Evolutionary conservation across 352 stramenopile species (phyloP).

Genomic region (Thalassiosira mediterranea): DNA sequence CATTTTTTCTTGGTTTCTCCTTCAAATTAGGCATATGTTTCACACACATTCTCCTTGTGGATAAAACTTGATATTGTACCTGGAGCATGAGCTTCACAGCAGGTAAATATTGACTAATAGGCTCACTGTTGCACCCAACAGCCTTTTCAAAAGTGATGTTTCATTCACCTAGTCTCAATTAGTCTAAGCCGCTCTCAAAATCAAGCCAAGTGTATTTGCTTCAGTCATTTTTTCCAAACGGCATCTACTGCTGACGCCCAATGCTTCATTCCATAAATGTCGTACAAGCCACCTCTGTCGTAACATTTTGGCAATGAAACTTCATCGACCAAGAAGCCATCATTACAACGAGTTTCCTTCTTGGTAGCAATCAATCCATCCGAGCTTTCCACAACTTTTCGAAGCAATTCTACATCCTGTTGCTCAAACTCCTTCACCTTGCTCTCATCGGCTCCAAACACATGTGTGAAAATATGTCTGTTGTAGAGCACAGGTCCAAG

Average conservation of each 20-base stretch:
- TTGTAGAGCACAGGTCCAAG: conserved; percentile 38
- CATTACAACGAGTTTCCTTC: conserved; percentile 8
- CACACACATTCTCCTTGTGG: no score
- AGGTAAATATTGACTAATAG: no score
- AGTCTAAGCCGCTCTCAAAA: no score
- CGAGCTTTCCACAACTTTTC: background rate
- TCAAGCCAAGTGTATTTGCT: no score
- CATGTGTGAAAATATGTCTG: conserved; percentile 13
- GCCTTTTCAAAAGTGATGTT: no score
- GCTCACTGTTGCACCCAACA: no score
- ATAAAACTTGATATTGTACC: no score
- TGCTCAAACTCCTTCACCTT: background rate
- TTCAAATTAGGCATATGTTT: no score
- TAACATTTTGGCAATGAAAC: conserved; percentile 13
- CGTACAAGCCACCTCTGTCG: conserved; percentile 21
- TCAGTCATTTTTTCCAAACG: conserved; percentile 11
- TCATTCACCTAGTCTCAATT: no score
- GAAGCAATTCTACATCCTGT: background rate
- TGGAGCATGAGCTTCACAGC: no score
- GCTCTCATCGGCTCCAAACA: conserved; percentile 16
- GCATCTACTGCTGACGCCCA: conserved; percentile 27
- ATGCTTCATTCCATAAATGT: conserved; percentile 23
- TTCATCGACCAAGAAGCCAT: conserved; percentile 30
- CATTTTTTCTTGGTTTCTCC: no score
- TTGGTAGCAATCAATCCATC: conserved; percentile 33